These are phyloP conservation scores for Daldinia grandis DNA, from an alignment of 495 filamentous ascomycete genomes.

Conservation along the genomic window DNA sequence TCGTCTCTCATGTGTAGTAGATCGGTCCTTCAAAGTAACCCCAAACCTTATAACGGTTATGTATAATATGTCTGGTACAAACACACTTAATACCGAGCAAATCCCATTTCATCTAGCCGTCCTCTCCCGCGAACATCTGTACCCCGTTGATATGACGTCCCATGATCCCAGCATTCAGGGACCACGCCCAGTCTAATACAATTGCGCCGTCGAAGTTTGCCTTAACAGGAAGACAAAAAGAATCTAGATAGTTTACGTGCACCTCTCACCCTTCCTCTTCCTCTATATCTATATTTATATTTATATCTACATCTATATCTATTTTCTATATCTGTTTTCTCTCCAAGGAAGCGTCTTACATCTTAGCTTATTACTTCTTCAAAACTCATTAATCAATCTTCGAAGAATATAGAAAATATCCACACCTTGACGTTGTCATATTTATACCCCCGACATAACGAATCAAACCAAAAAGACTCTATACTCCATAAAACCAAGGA, in stretches of 20 bases:
- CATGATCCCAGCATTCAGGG: constrained; percentile 7
- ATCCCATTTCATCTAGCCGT: constrained; percentile 6
- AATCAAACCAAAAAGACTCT: not conserved
- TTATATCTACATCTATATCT: no score
- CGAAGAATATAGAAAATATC: no score
- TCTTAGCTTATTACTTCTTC: no score
- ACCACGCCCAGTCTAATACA: constrained; percentile 21
- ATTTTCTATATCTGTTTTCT: no score
- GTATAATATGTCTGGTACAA: not conserved
- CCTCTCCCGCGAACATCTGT: not conserved
- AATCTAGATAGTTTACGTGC: not conserved
- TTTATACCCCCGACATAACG: not conserved
- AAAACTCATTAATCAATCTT: no score
- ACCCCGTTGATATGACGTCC: constrained; percentile 20
- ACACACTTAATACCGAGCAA: constrained; percentile 14
- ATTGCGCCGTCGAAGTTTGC: constrained; percentile 16
- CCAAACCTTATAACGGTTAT: constrained; percentile 7
- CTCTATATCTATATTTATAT: no score
- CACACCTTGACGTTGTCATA: no score
- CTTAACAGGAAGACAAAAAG: not conserved
- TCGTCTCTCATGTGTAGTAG: not conserved
- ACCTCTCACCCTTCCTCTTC: no score
- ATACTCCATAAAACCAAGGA: not conserved
- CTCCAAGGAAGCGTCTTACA: no score
- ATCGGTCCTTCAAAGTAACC: not conserved